phyloP scores from a whole-genome alignment of 192 early-diverging fungal genomes.

The Neocallimastix lanati region DNA sequence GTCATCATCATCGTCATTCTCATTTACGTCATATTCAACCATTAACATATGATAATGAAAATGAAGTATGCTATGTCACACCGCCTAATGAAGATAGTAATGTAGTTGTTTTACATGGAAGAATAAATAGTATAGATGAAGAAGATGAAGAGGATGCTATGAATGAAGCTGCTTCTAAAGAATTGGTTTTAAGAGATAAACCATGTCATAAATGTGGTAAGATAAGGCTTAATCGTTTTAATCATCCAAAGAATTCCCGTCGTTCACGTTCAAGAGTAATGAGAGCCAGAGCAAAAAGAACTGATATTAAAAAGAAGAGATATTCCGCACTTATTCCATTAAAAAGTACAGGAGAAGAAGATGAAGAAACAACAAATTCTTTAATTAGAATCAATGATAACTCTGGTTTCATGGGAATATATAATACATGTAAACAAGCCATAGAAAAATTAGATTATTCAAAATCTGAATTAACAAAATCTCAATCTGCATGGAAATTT shows the following conservation, averaged over 20 bases:
- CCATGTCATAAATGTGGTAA: not conserved
- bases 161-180: not conserved
- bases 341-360: not conserved
- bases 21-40: not conserved
- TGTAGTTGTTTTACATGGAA: not conserved
- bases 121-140: not conserved
- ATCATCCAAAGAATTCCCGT: not conserved
- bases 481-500: not conserved
- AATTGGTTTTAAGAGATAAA: not conserved
- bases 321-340: not conserved
- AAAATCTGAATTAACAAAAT: not conserved
- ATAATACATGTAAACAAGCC: not conserved
- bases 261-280: not conserved
- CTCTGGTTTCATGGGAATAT: not conserved
- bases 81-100: not conserved
- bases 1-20: not conserved
- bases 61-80: not conserved
- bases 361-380: not conserved
- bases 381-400: not conserved
- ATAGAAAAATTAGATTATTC: not conserved
- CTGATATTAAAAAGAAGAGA: not conserved
- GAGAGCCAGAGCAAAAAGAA: not conserved
- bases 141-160: not conserved
- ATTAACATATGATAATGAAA: not conserved
- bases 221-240: not conserved